Evolutionary conservation across 1,139 yeast species (phyloP).

Genomic region (Pichia sp.): DNA sequence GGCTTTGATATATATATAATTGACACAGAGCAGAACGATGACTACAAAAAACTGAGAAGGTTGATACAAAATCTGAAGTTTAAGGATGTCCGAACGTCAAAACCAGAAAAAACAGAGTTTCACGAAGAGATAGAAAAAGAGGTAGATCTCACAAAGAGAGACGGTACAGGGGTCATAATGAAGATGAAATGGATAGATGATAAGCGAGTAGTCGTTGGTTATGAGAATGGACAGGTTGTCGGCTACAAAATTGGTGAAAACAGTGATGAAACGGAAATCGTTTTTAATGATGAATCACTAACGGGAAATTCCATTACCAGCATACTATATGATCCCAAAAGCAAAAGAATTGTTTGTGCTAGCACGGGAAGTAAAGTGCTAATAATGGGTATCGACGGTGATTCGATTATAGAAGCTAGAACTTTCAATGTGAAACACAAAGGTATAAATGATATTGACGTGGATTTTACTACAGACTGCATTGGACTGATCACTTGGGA

Average conservation of each 20-base stretch:
- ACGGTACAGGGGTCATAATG: conserved; percentile 49
- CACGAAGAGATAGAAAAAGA: conserved; percentile 13
- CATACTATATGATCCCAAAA: conserved; percentile 13
- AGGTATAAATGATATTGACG: conserved; percentile 21
- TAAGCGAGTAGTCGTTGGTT: conserved; percentile 38
- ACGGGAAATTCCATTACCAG: conserved; percentile 45
- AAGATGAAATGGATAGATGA: conserved; percentile 29
- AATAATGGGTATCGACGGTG: conserved; percentile 4
- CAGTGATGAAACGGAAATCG: conserved; percentile 6
- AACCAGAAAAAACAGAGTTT: neutral
- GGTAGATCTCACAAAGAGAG: conserved; percentile 14
- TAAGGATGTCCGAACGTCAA: conserved; percentile 1
- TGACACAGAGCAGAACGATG: conserved; percentile 12
- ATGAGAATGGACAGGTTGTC: conserved; percentile 50
- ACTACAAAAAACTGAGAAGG: conserved; percentile 22
- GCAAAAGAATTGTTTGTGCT: conserved; percentile 30
- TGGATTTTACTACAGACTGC: conserved; percentile 8
- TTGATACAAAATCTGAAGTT: conserved; percentile 16
- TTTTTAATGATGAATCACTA: conserved; percentile 26
- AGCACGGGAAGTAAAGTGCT: conserved; percentile 28
- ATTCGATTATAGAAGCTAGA: neutral
- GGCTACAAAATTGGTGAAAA: conserved; percentile 28
- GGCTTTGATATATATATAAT: conserved; percentile 45
- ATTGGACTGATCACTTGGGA: conserved; percentile 29
- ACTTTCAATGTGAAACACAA: conserved; percentile 20